Evolutionary conservation across 192 early-diverging fungal genomes (phyloP), one percentile per base, ranked within the genome.

Genomic region (Jimgerdemannia flammicorona): DNA sequence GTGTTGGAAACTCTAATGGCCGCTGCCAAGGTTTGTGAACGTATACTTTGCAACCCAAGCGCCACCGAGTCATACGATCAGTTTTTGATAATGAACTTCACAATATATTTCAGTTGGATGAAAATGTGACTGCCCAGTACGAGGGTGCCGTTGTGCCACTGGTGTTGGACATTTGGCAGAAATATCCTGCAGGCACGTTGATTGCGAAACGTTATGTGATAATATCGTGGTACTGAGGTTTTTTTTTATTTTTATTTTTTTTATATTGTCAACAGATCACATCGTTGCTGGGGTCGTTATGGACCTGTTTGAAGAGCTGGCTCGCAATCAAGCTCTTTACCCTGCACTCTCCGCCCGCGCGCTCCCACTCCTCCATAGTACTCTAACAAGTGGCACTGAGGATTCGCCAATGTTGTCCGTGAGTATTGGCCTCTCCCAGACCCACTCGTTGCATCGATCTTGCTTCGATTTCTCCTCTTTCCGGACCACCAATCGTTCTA

Each of bases 271-370:
- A 59, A 64, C 76, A 80, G 94, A 97, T 80, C 87, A 87, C n/a
- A 76, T 94, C 67, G 81, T 98, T 74, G 88, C 85, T 4, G 87
- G 92, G 72, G 87, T 93, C 59, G 86, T 96, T 39, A 84, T 90
- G 41, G 95, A 96, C 74, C 84, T 96, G 42, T 90, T 96, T 75
- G 90, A 91, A 65, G 85, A 87, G 4, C 79, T 98, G 84, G 91
- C 95, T 2, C 75, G 84, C 54, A 95, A 96, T 80, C 74, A 75
- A 29, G 72, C 79, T 40, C 90, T 91, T 63, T 85, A 87, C 40
- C 81, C 86, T 29, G 83, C 88, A 11, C 90, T 98, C 73, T 91
- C 91, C 75, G 83, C 83, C 59, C 90, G 91, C 14, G 86, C 95
- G 18, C 75, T 98, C 41, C 95, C 97, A 18, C 78, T 90, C 29